phyloP scores from a whole-genome alignment of 2,329 filamentous ascomycete genomes.

The Colletotrichum siamense region DNA sequence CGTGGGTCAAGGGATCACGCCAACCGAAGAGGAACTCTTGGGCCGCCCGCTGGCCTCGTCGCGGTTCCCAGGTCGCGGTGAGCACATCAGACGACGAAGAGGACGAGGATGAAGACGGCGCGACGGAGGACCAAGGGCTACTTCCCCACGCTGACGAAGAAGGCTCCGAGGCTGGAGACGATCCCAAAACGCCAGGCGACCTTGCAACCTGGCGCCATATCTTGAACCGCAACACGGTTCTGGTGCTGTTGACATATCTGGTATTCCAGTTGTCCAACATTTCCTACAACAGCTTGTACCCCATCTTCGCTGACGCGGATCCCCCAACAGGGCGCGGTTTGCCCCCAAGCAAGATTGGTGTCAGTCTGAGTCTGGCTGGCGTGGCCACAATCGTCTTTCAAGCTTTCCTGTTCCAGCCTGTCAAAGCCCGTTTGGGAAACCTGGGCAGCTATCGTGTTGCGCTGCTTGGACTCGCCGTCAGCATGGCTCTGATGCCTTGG shows the following conservation, averaged over 20 bases:
- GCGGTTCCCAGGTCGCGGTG: slow-evolving; percentile 20
- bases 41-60: slow-evolving; percentile 43
- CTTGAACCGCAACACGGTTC: slow-evolving; percentile 80
- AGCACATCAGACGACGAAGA: slow-evolving; percentile 29
- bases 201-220: slow-evolving; percentile 60
- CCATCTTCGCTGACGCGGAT: slow-evolving; percentile 82
- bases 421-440: slow-evolving; percentile 84
- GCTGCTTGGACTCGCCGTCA: slow-evolving; percentile 78
- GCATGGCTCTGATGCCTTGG: slow-evolving; percentile 89
- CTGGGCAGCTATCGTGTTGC: slow-evolving; percentile 82
- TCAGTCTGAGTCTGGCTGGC: slow-evolving; percentile 85
- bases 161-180: slow-evolving; percentile 54
- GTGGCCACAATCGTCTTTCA: slow-evolving; percentile 90
- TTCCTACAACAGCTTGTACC: slow-evolving; percentile 93
- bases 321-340: slow-evolving; percentile 80
- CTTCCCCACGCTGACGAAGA: slow-evolving; percentile 36
- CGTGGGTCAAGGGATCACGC: slow-evolving; percentile 29
- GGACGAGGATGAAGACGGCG: slow-evolving; percentile 20
- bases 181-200: slow-evolving; percentile 56
- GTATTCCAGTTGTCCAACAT: slow-evolving; percentile 95
- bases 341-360: slow-evolving; percentile 79
- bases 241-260: slow-evolving; percentile 84
- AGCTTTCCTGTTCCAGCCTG: slow-evolving; percentile 78
- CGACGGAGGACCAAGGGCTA: slow-evolving; percentile 26
- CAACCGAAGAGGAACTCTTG: slow-evolving; percentile 36